Conservation (phyloP, 345 rosid species). For the Aurinia saxatilis region DNA sequence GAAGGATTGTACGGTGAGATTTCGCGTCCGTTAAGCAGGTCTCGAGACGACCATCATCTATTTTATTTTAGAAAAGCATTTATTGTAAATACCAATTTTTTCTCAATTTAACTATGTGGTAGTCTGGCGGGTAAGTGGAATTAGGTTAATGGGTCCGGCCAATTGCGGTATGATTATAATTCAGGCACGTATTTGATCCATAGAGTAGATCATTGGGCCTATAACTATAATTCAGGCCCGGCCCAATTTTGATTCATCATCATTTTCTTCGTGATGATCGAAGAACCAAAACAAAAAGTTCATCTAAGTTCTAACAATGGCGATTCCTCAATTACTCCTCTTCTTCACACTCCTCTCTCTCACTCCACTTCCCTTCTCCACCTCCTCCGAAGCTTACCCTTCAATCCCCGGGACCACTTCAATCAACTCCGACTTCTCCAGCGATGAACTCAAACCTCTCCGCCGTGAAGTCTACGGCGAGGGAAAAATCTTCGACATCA, state of each 20-base stretch:
- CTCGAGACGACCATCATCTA: too few species aligned
- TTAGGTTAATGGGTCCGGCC: too few species aligned
- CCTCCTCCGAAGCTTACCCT: slow-evolving; percentile 29
- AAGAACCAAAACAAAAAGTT: not conserved
- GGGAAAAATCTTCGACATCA: slow-evolving; percentile 70
- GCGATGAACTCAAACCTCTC: slow-evolving; percentile 37
- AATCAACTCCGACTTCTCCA: slow-evolving; percentile 2
- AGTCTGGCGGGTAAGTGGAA: too few species aligned
- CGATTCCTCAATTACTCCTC: slow-evolving; percentile 10
- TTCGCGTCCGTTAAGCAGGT: too few species aligned
- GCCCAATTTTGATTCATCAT: not conserved
- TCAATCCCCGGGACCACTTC: slow-evolving; percentile 30
- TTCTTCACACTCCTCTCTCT: slow-evolving; percentile 19
- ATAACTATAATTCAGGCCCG: not conserved
- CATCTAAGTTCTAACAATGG: slow-evolving; percentile 19
- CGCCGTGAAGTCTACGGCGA: slow-evolving; percentile 73
- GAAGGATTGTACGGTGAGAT: too few species aligned
- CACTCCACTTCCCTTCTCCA: slow-evolving; percentile 3
- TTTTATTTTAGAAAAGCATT: too few species aligned
- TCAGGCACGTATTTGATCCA: too few species aligned
- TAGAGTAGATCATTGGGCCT: not conserved
- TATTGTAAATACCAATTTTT: too few species aligned
- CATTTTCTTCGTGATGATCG: slow-evolving; percentile 13
- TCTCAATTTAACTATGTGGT: too few species aligned
- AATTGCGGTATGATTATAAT: too few species aligned